Evolutionary conservation across 257 asterid species (phyloP).

Genomic region (Cinchona pubescens): DNA sequence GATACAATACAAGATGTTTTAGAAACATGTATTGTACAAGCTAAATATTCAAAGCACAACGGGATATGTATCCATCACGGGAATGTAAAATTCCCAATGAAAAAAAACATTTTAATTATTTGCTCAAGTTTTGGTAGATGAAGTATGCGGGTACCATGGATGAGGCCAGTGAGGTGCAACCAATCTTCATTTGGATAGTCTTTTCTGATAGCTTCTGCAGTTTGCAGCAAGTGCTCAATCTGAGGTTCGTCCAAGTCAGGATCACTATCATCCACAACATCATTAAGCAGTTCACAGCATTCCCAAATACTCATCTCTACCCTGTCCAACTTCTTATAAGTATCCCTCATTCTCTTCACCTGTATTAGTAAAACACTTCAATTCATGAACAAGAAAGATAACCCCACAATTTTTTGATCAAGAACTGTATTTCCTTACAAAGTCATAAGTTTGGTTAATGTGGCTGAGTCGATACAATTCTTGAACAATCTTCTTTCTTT

Average conservation of each 20-base stretch:
- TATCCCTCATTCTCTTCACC: constrained; percentile 37
- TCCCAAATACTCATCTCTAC: constrained; percentile 54
- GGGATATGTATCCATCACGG: no score
- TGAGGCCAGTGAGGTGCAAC: constrained; percentile 45
- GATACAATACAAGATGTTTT: no score
- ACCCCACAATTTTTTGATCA: background rate
- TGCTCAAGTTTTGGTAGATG: background rate
- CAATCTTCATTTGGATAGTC: constrained; percentile 49
- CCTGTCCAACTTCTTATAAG: constrained; percentile 28
- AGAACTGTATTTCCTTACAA: constrained; percentile 7
- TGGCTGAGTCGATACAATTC: constrained; percentile 30
- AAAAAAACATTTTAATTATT: no score
- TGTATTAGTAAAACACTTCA: background rate
- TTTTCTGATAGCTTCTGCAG: constrained; percentile 49
- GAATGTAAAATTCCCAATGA: no score
- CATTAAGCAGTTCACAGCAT: constrained; percentile 44
- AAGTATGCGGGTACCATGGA: constrained; percentile 31
- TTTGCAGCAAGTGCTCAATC: constrained; percentile 44
- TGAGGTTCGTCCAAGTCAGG: constrained; percentile 54
- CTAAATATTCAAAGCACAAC: no score
- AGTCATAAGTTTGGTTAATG: constrained; percentile 34
- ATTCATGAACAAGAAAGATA: no score
- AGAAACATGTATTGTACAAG: no score
- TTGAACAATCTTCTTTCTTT: constrained; percentile 19
- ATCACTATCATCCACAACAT: constrained; percentile 47